Percentiles rank a stretch among this genome's conserved stretches.
Conservation (phyloP, 345 rosid species). For the Murraya koenigii region DNA sequence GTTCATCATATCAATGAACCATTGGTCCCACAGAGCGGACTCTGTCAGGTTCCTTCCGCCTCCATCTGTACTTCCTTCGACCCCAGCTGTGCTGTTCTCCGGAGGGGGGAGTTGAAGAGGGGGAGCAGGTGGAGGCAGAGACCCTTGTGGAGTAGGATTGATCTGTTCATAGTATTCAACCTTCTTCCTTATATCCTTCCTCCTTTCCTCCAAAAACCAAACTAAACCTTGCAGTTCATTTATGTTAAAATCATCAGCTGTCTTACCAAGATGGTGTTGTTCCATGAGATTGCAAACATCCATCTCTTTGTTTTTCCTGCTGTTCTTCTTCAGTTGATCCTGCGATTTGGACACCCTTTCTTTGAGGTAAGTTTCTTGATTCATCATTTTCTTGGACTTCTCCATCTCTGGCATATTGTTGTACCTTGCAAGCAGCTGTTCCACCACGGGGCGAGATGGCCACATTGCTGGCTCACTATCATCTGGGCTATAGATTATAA, state of each 20-base stretch:
- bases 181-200: conserved; percentile 18
- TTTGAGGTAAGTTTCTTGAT: conserved; percentile 32
- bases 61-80: neutral
- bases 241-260: neutral
- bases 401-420: conserved; percentile 27
- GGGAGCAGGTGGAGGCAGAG: neutral
- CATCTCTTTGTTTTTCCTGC: conserved; percentile 16
- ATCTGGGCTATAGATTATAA: conserved; percentile 34
- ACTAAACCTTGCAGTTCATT: conserved; percentile 11
- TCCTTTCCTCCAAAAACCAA: conserved; percentile 30
- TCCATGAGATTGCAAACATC: conserved; percentile 23
- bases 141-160: neutral
- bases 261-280: conserved; percentile 11
- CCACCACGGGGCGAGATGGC: conserved; percentile 27
- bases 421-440: conserved; percentile 17
- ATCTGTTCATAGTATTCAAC: conserved; percentile 3
- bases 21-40: neutral
- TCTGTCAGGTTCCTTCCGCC: neutral
- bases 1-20: conserved; percentile 3
- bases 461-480: conserved; percentile 36
- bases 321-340: conserved; percentile 16
- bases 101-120: neutral
- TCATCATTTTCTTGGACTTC: conserved; percentile 26
- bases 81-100: neutral
- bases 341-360: conserved; percentile 24